These are phyloP conservation scores for Neodidymelliopsis sp. DNA, from an alignment of 2,329 filamentous ascomycete genomes.

Conservation along the genomic window DNA sequence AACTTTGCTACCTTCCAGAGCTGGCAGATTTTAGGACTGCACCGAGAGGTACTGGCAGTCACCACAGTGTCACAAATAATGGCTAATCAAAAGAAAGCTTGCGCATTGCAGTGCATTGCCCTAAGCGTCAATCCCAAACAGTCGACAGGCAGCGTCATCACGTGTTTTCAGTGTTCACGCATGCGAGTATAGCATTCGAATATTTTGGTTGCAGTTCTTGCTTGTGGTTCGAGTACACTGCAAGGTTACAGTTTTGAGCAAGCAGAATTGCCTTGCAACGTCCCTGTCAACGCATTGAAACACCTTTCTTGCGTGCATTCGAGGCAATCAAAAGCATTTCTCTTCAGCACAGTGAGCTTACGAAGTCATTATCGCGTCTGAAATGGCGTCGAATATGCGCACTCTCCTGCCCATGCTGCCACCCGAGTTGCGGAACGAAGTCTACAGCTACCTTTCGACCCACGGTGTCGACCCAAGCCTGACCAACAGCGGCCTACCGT, in stretches of 20 bases:
- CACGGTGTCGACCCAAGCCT: background rate
- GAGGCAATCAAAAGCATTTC: background rate
- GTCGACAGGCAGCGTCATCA: constrained; percentile 5
- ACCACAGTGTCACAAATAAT: constrained; percentile 7
- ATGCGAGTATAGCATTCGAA: constrained; percentile 9
- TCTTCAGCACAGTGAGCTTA: background rate
- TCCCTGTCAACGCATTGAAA: too few species aligned
- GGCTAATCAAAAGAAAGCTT: constrained; percentile 15
- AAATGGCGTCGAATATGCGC: constrained; percentile 9
- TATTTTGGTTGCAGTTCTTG: background rate
- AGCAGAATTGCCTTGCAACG: too few species aligned
- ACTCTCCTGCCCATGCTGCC: constrained; percentile 36
- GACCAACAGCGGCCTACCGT: constrained; percentile 25
- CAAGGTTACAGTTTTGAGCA: too few species aligned
- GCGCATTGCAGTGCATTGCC: constrained; percentile 2
- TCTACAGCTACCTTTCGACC: constrained; percentile 35
- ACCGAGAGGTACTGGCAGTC: constrained; percentile 14
- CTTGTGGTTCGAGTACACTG: background rate
- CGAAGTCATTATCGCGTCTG: background rate
- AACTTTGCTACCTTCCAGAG: constrained; percentile 10
- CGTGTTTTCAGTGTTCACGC: constrained; percentile 8
- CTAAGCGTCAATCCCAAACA: background rate
- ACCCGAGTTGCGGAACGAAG: constrained; percentile 40
- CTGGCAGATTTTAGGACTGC: constrained; percentile 6
- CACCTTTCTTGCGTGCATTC: too few species aligned